Evolutionary conservation across 768 basidiomycete species (phyloP), one percentile per base, ranked within the genome.

Genomic region (Trametes meyenii): DNA sequence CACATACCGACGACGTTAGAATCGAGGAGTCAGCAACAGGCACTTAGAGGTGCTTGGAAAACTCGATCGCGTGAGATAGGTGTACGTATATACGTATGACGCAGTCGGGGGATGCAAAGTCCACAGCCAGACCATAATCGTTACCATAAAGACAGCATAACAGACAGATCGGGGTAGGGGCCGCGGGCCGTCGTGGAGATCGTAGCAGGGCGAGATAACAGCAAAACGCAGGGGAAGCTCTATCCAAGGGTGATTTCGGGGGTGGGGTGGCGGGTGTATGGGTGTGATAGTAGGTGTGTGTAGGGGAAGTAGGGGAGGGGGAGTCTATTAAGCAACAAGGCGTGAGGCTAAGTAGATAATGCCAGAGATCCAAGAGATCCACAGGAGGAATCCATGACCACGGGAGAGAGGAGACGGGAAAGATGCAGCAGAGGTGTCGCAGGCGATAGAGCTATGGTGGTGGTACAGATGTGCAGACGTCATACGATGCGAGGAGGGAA

Each of bases 141-240:
- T 33, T 40, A 49, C 19, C 49, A 58, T 58, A 58, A 58, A 58
- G 17, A 58, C 40, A 58, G 57, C 48, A 58, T 50, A 50, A 35
- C 39, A 33, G 23, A 50, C 51, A 52, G 51, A 52, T 11, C 51
- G 21, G 11, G 7, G 51, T 13, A 24, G 21, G 39, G 21, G 50
- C n/a, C 44, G 42, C n/a, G n/a, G 29, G n/a, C 40, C 14, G 40
- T 13, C 40, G 40, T 42, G 40, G 13, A 42, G 14, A n/a, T 42
- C 13, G 13, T 40, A 52, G 36, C 36, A 38, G 17, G 36, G 38
- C 38, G 36, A n/a, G n/a, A 52, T 52, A 16, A 58, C 48, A 33
- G 46, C 40, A 43, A 44, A 19, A 50, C 57, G 57, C 57, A 50
- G 57, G 57, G 24, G 43, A 58, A 50, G 57, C 57, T 58, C 57